These are phyloP conservation scores for Obba rivulosa DNA, from an alignment of 768 basidiomycete genomes.

Conservation along the genomic window DNA sequence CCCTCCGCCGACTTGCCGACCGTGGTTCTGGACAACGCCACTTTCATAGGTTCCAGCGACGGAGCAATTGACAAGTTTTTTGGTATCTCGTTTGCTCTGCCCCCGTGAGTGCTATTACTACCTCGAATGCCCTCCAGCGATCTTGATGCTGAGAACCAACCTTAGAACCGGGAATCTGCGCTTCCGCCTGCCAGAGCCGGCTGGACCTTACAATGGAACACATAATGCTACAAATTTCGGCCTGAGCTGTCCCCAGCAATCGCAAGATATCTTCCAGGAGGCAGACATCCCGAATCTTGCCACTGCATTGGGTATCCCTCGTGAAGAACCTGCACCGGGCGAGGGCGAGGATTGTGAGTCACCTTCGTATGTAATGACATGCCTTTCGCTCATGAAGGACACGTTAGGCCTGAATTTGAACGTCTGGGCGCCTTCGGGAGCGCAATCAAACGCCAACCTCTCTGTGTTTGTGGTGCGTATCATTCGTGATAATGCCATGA, in stretches of 20 bases:
- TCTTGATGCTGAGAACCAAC: no score
- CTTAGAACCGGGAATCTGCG: conserved; percentile 24
- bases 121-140: no score
- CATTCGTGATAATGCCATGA: background rate
- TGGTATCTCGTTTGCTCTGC: conserved; percentile 51
- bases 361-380: background rate
- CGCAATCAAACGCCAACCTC: no score
- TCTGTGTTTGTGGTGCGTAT: background rate
- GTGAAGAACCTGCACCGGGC: background rate
- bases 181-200: background rate
- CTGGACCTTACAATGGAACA: conserved; percentile 6
- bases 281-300: conserved; percentile 24
- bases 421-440: background rate
- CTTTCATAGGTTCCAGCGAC: conserved; percentile 35
- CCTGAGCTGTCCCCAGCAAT: conserved; percentile 38
- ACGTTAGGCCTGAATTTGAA: background rate
- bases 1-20: conserved; percentile 16
- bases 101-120: conserved; percentile 42
- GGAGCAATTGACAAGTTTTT: conserved; percentile 35
- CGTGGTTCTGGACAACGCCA: conserved; percentile 39
- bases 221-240: conserved; percentile 32
- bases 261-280: conserved; percentile 29
- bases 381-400: background rate
- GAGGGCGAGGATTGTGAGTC: background rate
- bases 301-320: background rate